A percentile compares a stretch with the other conserved stretches of the same genome.
Conservation (phyloP, 2,329 filamentous ascomycete genomes). For the Aspergillus latus region DNA sequence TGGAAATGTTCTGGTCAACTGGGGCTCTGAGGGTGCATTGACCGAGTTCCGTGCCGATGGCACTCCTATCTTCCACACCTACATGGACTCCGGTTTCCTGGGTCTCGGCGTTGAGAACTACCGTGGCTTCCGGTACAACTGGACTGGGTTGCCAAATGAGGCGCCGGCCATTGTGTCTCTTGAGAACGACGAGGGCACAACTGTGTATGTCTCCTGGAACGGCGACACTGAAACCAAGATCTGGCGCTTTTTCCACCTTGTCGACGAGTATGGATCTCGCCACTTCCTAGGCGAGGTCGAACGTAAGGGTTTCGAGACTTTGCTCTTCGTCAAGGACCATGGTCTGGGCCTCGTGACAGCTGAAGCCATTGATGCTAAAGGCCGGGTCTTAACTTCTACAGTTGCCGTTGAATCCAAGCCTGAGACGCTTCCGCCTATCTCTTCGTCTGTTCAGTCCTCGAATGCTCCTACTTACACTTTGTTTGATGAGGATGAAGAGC, state of each 20-base stretch:
- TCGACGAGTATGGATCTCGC: slow-evolving; percentile 11
- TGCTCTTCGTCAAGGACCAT: slow-evolving; percentile 22
- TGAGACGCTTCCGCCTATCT: slow-evolving; percentile 21
- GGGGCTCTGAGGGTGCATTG: slow-evolving; percentile 27
- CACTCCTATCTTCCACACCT: slow-evolving; percentile 34
- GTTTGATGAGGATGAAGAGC: slow-evolving; percentile 5
- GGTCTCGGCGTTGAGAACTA: slow-evolving; percentile 35
- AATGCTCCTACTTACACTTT: slow-evolving; percentile 1
- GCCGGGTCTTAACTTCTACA: slow-evolving; percentile 29
- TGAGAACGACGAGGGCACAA: slow-evolving; percentile 27
- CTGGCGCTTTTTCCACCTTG: slow-evolving; percentile 36
- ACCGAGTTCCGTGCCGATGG: slow-evolving; percentile 29
- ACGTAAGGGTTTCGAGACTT: slow-evolving; percentile 30
- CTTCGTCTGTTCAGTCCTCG: neutral
- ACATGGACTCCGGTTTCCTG: slow-evolving; percentile 27
- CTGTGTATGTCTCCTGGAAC: slow-evolving; percentile 55
- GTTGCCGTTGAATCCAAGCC: slow-evolving; percentile 22
- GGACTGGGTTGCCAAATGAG: slow-evolving; percentile 36
- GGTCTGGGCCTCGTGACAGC: slow-evolving; percentile 41
- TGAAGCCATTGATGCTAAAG: slow-evolving; percentile 34
- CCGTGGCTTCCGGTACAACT: slow-evolving; percentile 39
- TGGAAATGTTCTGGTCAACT: slow-evolving; percentile 29
- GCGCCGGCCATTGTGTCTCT: slow-evolving; percentile 36
- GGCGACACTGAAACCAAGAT: slow-evolving; percentile 47
- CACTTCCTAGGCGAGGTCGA: slow-evolving; percentile 12